Evolutionary conservation across 2,329 filamentous ascomycete species (phyloP).

Genomic region (Anisogramma anomala): DNA sequence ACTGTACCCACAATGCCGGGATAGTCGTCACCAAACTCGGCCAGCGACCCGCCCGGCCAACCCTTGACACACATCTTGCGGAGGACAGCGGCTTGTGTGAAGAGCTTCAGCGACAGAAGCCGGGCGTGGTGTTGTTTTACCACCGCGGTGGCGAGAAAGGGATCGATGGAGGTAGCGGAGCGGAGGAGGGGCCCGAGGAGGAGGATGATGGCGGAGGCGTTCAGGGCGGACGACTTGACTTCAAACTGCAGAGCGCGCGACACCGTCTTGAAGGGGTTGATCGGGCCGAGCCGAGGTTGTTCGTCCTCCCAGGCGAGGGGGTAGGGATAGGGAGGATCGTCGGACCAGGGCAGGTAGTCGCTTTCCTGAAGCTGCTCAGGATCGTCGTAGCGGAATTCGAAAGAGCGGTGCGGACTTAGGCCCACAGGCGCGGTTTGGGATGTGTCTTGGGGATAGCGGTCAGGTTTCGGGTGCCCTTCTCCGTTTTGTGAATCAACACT

Average conservation of each 20-base stretch:
- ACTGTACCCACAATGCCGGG: conserved; percentile 40
- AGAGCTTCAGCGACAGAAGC: conserved; percentile 47
- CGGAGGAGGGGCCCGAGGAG: conserved; percentile 48
- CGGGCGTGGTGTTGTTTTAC: conserved; percentile 49
- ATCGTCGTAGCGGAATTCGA: conserved; percentile 27
- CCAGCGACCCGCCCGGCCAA: conserved; percentile 38
- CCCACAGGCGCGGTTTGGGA: conserved; percentile 9
- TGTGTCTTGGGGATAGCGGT: conserved; percentile 7
- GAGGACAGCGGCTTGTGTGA: conserved; percentile 48
- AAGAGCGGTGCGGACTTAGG: conserved; percentile 21
- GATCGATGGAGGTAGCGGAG: conserved; percentile 39
- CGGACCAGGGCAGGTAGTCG: conserved; percentile 48
- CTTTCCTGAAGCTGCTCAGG: conserved; percentile 36
- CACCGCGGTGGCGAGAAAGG: conserved; percentile 43
- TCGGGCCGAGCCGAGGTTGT: conserved; percentile 24
- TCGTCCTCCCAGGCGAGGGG: conserved; percentile 20
- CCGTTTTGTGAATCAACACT: conserved; percentile 16
- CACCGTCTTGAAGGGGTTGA: conserved; percentile 45
- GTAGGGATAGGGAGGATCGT: conserved; percentile 45
- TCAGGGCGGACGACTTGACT: conserved; percentile 41
- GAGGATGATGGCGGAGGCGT: conserved; percentile 49
- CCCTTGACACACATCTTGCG: conserved; percentile 49
- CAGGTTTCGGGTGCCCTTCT: conserved; percentile 9
- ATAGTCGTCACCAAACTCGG: conserved; percentile 44
- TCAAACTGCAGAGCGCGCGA: conserved; percentile 45